Conservation (phyloP, 345 rosid genomes). For the Microthlaspi erraticum region DNA sequence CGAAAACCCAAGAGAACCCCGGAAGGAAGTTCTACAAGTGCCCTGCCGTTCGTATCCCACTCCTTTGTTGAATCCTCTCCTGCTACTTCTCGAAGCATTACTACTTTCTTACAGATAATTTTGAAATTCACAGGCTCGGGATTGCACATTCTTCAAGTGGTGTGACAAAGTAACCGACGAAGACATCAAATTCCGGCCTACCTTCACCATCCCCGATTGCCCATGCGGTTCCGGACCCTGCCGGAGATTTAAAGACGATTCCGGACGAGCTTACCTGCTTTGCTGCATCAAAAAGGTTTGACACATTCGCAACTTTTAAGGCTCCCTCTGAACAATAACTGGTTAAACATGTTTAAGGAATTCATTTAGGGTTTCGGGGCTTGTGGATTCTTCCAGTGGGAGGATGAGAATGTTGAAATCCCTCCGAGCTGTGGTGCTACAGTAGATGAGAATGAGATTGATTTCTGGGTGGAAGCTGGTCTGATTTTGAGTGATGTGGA, state of each 20-base stretch:
- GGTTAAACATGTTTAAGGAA: neutral
- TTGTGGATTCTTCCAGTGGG: constrained; percentile 51
- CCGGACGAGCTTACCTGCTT: constrained; percentile 31
- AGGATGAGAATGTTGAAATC: constrained; percentile 26
- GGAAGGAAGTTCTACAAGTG: constrained; percentile 47
- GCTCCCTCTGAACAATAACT: neutral
- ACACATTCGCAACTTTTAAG: neutral
- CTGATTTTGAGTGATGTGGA: constrained; percentile 16
- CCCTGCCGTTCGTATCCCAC: constrained; percentile 23
- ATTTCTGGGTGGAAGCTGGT: constrained; percentile 34
- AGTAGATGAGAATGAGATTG: constrained; percentile 39
- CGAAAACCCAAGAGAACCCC: constrained; percentile 37
- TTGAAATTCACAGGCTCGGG: constrained; percentile 10
- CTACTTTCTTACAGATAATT: neutral
- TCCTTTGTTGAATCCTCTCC: neutral
- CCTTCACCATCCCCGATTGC: constrained; percentile 28
- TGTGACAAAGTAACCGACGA: constrained; percentile 42
- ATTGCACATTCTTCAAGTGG: constrained; percentile 46
- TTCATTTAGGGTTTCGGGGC: constrained; percentile 53
- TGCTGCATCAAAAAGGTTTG: constrained; percentile 51
- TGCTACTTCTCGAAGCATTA: neutral
- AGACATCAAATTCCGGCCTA: constrained; percentile 41
- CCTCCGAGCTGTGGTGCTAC: constrained; percentile 3
- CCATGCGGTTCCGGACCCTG: constrained; percentile 52
- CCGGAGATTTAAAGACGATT: constrained; percentile 26